phyloP scores from a whole-genome alignment of 106 monocot species.

The Allium cepa region DNA sequence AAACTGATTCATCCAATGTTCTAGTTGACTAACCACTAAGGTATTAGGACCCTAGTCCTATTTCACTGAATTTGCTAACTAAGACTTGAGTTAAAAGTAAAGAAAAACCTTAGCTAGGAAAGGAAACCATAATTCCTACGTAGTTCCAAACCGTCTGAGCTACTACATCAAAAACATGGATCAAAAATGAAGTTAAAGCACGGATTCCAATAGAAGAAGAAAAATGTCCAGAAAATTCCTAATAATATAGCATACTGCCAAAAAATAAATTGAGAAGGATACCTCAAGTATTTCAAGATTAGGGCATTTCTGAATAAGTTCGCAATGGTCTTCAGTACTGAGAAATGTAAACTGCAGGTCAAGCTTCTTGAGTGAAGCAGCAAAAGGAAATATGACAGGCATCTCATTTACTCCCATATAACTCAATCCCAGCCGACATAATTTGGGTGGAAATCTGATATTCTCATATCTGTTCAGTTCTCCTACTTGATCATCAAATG shows the following conservation, averaged over 20 bases:
- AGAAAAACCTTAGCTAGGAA: neutral
- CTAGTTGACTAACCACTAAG: no score
- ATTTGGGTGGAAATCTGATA: slow-evolving; percentile 53
- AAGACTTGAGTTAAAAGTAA: no score
- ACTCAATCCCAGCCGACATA: slow-evolving; percentile 51
- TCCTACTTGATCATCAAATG: slow-evolving; percentile 50
- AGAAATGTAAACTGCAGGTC: slow-evolving; percentile 86
- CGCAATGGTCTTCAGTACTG: slow-evolving; percentile 87
- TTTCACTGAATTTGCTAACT: no score
- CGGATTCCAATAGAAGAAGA: neutral
- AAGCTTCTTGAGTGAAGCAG: slow-evolving; percentile 72
- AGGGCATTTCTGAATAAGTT: slow-evolving; percentile 81
- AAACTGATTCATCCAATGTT: no score
- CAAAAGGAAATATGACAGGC: slow-evolving; percentile 61
- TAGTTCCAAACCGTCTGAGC: neutral
- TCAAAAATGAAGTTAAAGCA: neutral
- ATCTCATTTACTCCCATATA: slow-evolving; percentile 81
- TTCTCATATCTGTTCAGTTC: slow-evolving; percentile 31
- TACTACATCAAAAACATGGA: neutral
- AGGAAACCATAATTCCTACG: neutral
- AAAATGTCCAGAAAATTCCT: neutral
- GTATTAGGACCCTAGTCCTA: no score
- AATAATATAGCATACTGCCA: neutral
- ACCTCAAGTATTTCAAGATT: slow-evolving; percentile 91
- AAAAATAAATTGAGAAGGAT: neutral